These are phyloP conservation scores for Paramecium bursaria DNA, from an alignment of 73 alveolate species.

Conservation along the genomic window DNA sequence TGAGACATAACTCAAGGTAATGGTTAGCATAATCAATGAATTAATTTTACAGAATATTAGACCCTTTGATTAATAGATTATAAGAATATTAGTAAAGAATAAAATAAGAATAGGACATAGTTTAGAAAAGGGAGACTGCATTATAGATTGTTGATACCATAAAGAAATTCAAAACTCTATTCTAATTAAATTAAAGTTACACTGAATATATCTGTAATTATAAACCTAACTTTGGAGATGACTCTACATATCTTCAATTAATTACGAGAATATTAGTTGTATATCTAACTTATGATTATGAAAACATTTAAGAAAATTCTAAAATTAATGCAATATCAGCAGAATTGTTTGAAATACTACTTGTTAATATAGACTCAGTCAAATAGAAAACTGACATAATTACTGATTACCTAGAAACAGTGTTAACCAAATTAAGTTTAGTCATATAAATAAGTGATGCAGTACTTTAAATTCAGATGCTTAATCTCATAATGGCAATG, in stretches of 20 bases:
- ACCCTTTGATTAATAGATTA: slow-evolving; percentile 74
- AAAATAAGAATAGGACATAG: too few species aligned
- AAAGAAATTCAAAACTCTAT: slow-evolving; percentile 1
- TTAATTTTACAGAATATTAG: slow-evolving; percentile 73
- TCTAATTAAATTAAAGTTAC: slow-evolving; percentile 19
- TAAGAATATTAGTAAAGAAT: slow-evolving; percentile 51
- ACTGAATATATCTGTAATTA: slow-evolving; percentile 5
- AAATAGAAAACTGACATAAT: background rate
- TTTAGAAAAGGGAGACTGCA: slow-evolving; percentile 10
- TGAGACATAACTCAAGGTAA: slow-evolving; percentile 78
- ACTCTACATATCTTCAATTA: slow-evolving; percentile 15
- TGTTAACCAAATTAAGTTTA: background rate
- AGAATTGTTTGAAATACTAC: slow-evolving; percentile 11
- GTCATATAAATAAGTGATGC: slow-evolving; percentile 18
- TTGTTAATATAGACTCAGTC: background rate
- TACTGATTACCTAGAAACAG: background rate
- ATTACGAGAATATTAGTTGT: background rate
- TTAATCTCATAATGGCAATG: slow-evolving; percentile 20
- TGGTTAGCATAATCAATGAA: slow-evolving; percentile 76
- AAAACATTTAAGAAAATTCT: slow-evolving; percentile 2
- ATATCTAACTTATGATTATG: background rate
- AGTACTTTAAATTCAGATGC: slow-evolving; percentile 6
- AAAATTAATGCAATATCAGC: slow-evolving; percentile 48
- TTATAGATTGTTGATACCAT: slow-evolving; percentile 35
- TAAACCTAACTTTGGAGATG: slow-evolving; percentile 7